Base-by-base conservation (phyloP, 2,329 filamentous ascomycete genomes). In the Ceratocystis cubensis region DNA sequence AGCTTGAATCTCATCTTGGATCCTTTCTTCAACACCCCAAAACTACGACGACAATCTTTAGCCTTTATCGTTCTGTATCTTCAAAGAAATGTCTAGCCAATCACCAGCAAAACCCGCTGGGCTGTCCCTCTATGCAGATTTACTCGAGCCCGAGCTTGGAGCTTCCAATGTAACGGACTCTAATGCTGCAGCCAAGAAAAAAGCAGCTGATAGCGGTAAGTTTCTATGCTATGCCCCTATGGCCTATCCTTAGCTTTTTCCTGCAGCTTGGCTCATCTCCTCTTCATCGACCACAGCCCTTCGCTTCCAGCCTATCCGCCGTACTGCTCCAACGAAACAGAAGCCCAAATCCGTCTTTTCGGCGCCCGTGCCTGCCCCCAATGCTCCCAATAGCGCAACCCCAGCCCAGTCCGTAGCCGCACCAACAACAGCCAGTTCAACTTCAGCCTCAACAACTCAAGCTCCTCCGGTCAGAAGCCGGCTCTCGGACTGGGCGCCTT, bases 241-340 rank as follows among this genome's bases (percentile, higher is more conserved):
- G 7, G 3, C 17, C 30, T 30, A 15, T 20, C 5, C 13, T 2
- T 30, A 25, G 41, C 7, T 15, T 44, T 17, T 37, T 0, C 17
- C 17, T 59, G 25, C 22, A 59, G 7, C 15, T 10, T 17, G 10
- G 53, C 53, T 59, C 28, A 59, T 7, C 20, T n/a, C 53, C 0
- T 37, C 8, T 25, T n/a, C 13, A 20, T 3, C n/a, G 15, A 30
- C 17, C 56, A 80, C 83, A 75, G 84, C 88, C 72, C 81, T 95
- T 69, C 88, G 88, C 75, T 96, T 96, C 78, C 90, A 95, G 75
- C 91, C 91, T 64, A 91, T 91, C 70, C 89, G 89, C 72, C 84
- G 89, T 69, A 89, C 89, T 7, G 61, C 53, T 28, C 85, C 91
- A 72, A 71, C 74, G 71, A 87, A 77, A 73, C 82, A 75, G 72